Percentiles rank a stretch among this genome's conserved stretches.
phyloP scores from a whole-genome alignment of 2,329 filamentous ascomycete genomes.

The Achaetomium macrosporum region DNA sequence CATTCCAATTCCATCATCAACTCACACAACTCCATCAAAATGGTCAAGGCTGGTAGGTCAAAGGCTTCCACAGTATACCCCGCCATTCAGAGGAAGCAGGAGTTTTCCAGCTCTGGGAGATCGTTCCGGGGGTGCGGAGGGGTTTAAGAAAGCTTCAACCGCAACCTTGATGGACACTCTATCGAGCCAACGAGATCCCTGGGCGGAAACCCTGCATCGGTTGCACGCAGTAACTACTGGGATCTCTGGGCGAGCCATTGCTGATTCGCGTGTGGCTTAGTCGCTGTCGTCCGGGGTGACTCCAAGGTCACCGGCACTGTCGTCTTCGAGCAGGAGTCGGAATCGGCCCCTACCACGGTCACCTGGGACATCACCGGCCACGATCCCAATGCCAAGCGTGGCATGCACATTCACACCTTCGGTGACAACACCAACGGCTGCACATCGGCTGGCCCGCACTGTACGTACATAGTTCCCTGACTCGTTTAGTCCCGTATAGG shows the following conservation, averaged over 20 bases:
- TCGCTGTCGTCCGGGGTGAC: constrained; percentile 96
- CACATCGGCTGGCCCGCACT: constrained; percentile 96
- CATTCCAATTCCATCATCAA: constrained; percentile 11
- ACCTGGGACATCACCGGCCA: constrained; percentile 89
- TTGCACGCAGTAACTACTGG: background rate
- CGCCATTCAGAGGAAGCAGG: background rate
- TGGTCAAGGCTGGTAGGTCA: constrained; percentile 94
- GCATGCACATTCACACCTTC: constrained; percentile 98
- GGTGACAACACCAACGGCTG: constrained; percentile 99
- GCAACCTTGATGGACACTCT: constrained; percentile 42
- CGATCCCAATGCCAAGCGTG: constrained; percentile 92
- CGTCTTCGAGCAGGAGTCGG: constrained; percentile 86
- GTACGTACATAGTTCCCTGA: constrained; percentile 48
- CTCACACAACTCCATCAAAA: constrained; percentile 57
- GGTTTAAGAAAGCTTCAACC: constrained; percentile 7
- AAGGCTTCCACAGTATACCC: background rate
- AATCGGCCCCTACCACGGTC: constrained; percentile 77
- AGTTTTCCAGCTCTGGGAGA: constrained; percentile 14
- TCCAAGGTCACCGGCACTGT: constrained; percentile 91
- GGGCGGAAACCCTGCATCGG: constrained; percentile 14
- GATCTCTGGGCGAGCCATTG: constrained; percentile 9
- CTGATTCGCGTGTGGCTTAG: constrained; percentile 42
- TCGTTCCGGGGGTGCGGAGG: constrained; percentile 19
- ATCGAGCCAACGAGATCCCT: constrained; percentile 1
- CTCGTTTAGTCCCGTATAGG: background rate